These are phyloP conservation scores for Anthracocystis setariae DNA, from an alignment of 1,284 basidiomycete genomes.

Conservation along the genomic window DNA sequence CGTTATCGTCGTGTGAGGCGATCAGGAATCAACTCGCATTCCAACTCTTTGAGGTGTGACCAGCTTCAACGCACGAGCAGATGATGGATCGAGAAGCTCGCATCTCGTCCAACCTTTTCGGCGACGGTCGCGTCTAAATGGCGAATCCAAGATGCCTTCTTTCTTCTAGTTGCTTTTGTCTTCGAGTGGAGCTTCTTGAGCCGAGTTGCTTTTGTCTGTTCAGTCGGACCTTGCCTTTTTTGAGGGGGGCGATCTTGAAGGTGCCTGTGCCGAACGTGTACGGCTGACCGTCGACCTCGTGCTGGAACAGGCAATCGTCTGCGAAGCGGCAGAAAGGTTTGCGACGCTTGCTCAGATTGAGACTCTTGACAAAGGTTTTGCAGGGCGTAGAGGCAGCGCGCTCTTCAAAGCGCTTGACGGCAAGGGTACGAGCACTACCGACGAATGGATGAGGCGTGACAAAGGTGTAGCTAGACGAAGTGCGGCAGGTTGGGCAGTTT, in stretches of 20 bases:
- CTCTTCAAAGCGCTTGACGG: constrained; percentile 22
- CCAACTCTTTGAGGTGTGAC: neutral
- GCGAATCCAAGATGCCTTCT: constrained; percentile 8
- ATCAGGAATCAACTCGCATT: neutral
- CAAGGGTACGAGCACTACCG: constrained; percentile 10
- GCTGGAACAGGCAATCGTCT: constrained; percentile 40
- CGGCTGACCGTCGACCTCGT: constrained; percentile 28
- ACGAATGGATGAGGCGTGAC: constrained; percentile 28
- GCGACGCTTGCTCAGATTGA: constrained; percentile 9
- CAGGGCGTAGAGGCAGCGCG: constrained; percentile 24
- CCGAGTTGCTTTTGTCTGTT: neutral
- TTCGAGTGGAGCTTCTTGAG: neutral
- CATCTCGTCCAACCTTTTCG: constrained; percentile 13
- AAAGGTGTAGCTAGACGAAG: constrained; percentile 27
- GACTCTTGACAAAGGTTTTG: constrained; percentile 37
- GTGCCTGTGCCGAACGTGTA: constrained; percentile 19
- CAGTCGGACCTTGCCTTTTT: neutral
- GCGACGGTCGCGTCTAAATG: constrained; percentile 2
- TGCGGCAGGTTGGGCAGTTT: constrained; percentile 40
- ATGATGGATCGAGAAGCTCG: constrained; percentile 10
- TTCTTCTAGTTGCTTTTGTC: constrained; percentile 2
- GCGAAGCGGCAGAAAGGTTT: constrained; percentile 38
- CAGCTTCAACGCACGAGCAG: neutral
- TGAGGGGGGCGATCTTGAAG: constrained; percentile 1
- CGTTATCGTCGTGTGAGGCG: neutral